A percentile compares a stretch with the other conserved stretches of the same genome.
Evolutionary conservation across 228 moss, liverwort and hornwort genomes (phyloP).

Genomic region (Sphagnum fallax): DNA sequence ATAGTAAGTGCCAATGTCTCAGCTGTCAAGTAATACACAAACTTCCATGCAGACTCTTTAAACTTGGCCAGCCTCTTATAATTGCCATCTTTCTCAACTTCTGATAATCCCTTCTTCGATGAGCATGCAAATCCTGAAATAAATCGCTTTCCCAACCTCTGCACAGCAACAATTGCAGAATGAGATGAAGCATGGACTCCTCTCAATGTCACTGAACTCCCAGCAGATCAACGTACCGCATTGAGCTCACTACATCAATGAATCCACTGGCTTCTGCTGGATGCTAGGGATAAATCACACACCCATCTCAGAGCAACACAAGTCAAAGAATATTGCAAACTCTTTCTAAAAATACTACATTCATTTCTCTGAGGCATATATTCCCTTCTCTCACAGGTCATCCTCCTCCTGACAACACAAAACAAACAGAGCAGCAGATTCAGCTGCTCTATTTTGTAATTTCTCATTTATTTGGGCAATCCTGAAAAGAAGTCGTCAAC

Average conservation of each 20-base stretch:
- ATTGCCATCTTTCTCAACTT: slow-evolving; percentile 15
- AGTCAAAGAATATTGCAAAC: too few relatives aligned
- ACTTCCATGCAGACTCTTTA: slow-evolving; percentile 51
- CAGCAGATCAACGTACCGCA: not conserved
- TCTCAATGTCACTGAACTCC: not conserved
- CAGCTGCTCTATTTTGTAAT: not conserved
- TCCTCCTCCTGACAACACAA: too few relatives aligned
- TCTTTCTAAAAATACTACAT: too few relatives aligned
- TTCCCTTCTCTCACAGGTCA: not conserved
- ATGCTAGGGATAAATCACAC: too few relatives aligned
- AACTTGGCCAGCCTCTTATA: slow-evolving; percentile 15
- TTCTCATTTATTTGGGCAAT: not conserved
- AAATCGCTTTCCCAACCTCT: slow-evolving; percentile 22
- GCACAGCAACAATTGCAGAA: slow-evolving; percentile 1
- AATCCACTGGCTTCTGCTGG: not conserved
- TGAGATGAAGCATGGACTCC: too few relatives aligned
- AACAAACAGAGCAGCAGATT: too few relatives aligned
- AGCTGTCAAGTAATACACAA: slow-evolving; percentile 35
- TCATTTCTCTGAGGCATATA: not conserved
- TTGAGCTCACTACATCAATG: not conserved
- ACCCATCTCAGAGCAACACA: too few relatives aligned
- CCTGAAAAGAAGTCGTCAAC: not conserved
- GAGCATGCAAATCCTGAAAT: slow-evolving; percentile 11
- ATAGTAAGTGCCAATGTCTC: slow-evolving; percentile 26
- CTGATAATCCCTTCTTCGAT: not conserved